Base-by-base conservation (phyloP, 345 rosid genomes). In the Camelina sativa region DNA sequence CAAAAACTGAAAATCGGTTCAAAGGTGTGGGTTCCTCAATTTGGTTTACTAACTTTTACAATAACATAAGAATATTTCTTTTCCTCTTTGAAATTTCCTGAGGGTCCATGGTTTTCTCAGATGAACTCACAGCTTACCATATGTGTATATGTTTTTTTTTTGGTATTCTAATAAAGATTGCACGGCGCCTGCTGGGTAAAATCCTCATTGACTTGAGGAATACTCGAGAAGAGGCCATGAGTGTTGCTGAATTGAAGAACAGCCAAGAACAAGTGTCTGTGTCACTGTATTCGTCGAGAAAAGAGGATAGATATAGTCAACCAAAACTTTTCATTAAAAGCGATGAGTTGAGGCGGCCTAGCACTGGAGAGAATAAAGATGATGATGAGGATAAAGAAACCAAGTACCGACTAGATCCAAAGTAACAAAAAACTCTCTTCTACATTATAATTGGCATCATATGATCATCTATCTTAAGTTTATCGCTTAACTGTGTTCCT, bases 1-100 rank as follows among this genome's bases (percentile, higher is more conserved):
- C 97, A 95, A 79, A 95, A 90, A 83, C 82, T 95, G 78, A 90
- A 90, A 83, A 92, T 95, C 52, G 98, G 99, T 67, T 95, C 99
- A 37, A 90, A 92, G 99, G 97, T 94, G 92, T 91, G 66, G 57
- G 50, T 56, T 32, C 68, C 63, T 67, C 55, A 30, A 20, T 15
- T 37, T 67, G 16, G 38, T 74, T 10, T 60, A 67, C 41, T 55
- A 57, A 16, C 20, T 73, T 59, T 16, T 30, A 23, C 50, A 43
- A n/a, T 59, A 54, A 16, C 46, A 51, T 51, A 9, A 46, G 53
- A 22, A 37, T 57, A 19, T 65, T 28, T 23, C 15, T 67, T 41
- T 58, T 43, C 38, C 43, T 62, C 58, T 16, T 44, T 9, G 19
- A 54, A 64, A 9, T 32, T 59, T 10, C 15, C 17, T 41, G 2